Evolutionary conservation across 2,329 filamentous ascomycete species (phyloP).

Genomic region (Xylariaceae sp.): DNA sequence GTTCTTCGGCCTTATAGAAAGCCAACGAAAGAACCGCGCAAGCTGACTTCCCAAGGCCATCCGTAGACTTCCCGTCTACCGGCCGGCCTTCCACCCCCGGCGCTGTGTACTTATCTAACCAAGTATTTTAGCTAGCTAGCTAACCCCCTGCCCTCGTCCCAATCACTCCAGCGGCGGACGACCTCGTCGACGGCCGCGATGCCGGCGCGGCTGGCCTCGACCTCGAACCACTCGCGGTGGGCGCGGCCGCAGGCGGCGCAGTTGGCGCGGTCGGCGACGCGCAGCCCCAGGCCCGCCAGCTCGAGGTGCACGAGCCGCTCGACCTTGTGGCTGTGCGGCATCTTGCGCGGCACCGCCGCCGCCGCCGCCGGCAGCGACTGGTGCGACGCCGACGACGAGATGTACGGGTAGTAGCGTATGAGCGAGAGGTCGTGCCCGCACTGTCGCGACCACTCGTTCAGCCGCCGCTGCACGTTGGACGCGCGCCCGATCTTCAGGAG

Average conservation of each 20-base stretch:
- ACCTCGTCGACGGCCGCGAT: constrained; percentile 61
- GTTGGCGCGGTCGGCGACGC: constrained; percentile 43
- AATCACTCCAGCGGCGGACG: constrained; percentile 77
- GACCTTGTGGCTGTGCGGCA: constrained; percentile 79
- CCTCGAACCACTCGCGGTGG: constrained; percentile 93
- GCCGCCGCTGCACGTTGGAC: constrained; percentile 78
- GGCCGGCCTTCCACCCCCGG: too few relatives aligned
- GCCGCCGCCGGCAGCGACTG: constrained; percentile 58
- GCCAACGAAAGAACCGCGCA: too few relatives aligned
- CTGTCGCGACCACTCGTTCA: constrained; percentile 91
- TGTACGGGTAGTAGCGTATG: constrained; percentile 85
- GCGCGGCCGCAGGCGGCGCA: constrained; percentile 76
- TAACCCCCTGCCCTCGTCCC: constrained; percentile 52
- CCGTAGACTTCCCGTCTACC: too few relatives aligned
- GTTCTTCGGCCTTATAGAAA: too few relatives aligned
- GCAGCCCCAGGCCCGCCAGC: constrained; percentile 55
- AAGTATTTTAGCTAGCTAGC: too few relatives aligned
- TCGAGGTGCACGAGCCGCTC: constrained; percentile 89
- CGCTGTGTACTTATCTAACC: too few relatives aligned
- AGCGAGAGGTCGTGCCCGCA: constrained; percentile 85
- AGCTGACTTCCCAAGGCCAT: too few relatives aligned
- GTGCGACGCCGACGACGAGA: constrained; percentile 45
- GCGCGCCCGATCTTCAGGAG: constrained; percentile 61
- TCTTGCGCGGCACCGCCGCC: constrained; percentile 51
- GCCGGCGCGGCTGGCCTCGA: constrained; percentile 64